Evolutionary conservation across 306 rosid genomes (phyloP), one percentile per base, ranked within the genome.

Genomic region (Oemleria cerasiformis): DNA sequence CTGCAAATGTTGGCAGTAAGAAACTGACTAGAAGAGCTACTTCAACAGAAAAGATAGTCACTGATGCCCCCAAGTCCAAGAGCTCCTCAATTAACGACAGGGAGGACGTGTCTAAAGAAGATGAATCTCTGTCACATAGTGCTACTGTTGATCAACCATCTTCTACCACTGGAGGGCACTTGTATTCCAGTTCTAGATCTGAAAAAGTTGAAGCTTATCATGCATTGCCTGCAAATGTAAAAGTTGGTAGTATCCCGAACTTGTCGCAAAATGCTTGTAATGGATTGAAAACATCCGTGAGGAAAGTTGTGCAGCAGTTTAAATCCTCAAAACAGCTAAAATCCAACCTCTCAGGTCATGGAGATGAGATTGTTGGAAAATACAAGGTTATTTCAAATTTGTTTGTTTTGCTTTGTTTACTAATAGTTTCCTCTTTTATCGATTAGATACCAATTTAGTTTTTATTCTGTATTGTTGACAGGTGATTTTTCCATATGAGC

Each of bases 301-400:
- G 70, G 61, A 90, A 90, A 84, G 89, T 84, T 68, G 92, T 90
- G 43, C 89, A 84, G 85, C 92, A 90, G 83, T 84, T 90, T 82
- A 84, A 63, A 83, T 66, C 82, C 84, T 77, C 96, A 56, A 87
- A 81, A 79, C 92, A 85, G 68, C 80, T 80, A 40, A 82, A 72
- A 66, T 56, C 79, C 65, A 72, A 41, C 78, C 51, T 67, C 39
- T 48, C 55, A 30, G 78, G 83, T 70, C 65, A 20, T 42, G 88
- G 81, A 72, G 83, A 77, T 81, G 86, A 84, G 79, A 84, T 75
- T 64, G 39, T 59, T 68, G 86, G 81, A 47, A 68, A 76, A 73
- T 49, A 74, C 61, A 73, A 78, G 82, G 77, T 77, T 68, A 9
- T 67, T 70, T 16, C 70, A 50, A 34, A 15, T 38, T 50, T 20